Percentiles rank a stretch among this genome's conserved stretches.
Conservation (phyloP, 768 basidiomycete genomes). For the Rhodosporidiobolus odoratus region DNA sequence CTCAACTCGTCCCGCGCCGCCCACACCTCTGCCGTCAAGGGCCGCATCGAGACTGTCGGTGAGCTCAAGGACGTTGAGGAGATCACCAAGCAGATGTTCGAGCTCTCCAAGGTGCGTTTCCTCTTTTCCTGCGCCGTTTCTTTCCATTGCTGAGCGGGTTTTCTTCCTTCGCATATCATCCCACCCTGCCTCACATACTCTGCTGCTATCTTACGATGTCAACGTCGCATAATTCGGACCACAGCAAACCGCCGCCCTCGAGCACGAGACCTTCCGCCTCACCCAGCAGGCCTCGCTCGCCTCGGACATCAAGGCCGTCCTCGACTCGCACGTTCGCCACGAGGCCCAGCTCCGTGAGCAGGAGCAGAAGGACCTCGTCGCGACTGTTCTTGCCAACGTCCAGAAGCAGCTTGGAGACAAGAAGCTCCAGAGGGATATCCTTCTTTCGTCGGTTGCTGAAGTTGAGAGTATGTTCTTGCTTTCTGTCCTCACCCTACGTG, state of each 20-base stretch:
- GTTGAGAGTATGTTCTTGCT: constrained; percentile 72
- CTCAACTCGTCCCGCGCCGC: constrained; percentile 75
- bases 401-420: constrained; percentile 74
- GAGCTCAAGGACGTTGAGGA: constrained; percentile 94
- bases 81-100: constrained; percentile 82
- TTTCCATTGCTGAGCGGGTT: background rate
- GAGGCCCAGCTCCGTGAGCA: constrained; percentile 95
- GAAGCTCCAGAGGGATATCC: constrained; percentile 80
- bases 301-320: constrained; percentile 81
- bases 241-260: constrained; percentile 89
- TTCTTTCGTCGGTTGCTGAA: constrained; percentile 71
- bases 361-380: constrained; percentile 87
- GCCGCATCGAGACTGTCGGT: constrained; percentile 82
- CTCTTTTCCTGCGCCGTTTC: background rate
- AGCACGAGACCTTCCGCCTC: constrained; percentile 82
- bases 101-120: constrained; percentile 72
- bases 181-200: background rate
- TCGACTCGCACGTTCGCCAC: constrained; percentile 97
- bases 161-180: background rate
- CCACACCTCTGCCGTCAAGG: constrained; percentile 88
- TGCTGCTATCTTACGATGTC: background rate
- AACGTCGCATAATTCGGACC: too few relatives aligned
- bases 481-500: constrained; percentile 6
- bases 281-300: constrained; percentile 81
- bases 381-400: constrained; percentile 81